Evolutionary conservation across 768 basidiomycete genomes (phyloP).

Genomic region (Suillus decipiens): DNA sequence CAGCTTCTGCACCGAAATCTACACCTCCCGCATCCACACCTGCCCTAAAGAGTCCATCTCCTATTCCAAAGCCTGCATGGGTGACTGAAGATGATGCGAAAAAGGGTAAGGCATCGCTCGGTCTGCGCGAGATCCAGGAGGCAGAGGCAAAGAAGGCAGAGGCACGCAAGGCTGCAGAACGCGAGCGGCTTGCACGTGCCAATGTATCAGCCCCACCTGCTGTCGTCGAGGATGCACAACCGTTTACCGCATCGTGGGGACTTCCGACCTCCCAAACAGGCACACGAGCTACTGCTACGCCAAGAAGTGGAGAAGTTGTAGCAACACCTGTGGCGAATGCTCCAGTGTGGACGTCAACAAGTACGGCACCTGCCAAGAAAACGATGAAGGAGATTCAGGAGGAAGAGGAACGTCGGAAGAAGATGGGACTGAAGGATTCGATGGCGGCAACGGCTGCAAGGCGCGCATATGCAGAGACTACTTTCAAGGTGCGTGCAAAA

Average conservation of each 20-base stretch:
- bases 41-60: slow-evolving; percentile 24
- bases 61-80: slow-evolving; percentile 58
- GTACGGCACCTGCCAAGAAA: slow-evolving; percentile 69
- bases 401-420: slow-evolving; percentile 90
- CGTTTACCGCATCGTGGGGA: slow-evolving; percentile 80
- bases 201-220: slow-evolving; percentile 37
- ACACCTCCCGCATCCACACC: slow-evolving; percentile 12
- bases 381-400: slow-evolving; percentile 99
- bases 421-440: slow-evolving; percentile 59
- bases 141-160: slow-evolving; percentile 83
- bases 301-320: slow-evolving; percentile 43
- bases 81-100: slow-evolving; percentile 68
- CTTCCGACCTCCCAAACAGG: slow-evolving; percentile 83
- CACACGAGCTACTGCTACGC: slow-evolving; percentile 38
- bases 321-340: slow-evolving; percentile 31
- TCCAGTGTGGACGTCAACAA: slow-evolving; percentile 75
- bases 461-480: slow-evolving; percentile 78
- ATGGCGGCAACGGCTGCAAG: slow-evolving; percentile 56
- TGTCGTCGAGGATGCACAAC: slow-evolving; percentile 56
- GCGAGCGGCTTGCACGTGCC: slow-evolving; percentile 59
- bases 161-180: slow-evolving; percentile 71
- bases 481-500: slow-evolving; percentile 58
- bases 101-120: slow-evolving; percentile 54
- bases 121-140: slow-evolving; percentile 94
- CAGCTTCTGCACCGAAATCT: slow-evolving; percentile 23